Percentiles rank a stretch among this genome's conserved stretches.
Conservation (phyloP, 176 grass and related monocot genomes). For the Bolboschoenus planiculmis region DNA sequence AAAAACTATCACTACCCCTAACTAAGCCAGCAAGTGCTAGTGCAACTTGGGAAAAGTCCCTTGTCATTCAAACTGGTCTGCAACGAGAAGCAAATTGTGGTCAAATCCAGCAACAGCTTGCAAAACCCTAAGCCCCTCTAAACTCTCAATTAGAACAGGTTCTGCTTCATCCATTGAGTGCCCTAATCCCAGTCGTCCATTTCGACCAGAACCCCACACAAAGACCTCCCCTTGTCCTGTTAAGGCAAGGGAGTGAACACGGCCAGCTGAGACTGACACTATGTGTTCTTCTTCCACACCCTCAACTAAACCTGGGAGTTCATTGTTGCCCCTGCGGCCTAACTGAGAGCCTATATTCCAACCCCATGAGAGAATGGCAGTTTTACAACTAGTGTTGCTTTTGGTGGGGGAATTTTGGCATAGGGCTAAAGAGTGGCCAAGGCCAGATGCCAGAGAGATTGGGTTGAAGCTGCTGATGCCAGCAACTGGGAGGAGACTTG, state of each 20-base stretch:
- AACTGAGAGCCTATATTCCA: conserved; percentile 89
- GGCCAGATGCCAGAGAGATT: conserved; percentile 68
- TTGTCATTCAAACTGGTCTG: conserved; percentile 31
- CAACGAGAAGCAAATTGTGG: conserved; percentile 67
- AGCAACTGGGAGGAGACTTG: conserved; percentile 44
- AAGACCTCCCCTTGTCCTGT: conserved; percentile 54
- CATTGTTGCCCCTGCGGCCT: conserved; percentile 48
- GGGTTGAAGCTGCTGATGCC: conserved; percentile 25
- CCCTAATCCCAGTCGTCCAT: conserved; percentile 67
- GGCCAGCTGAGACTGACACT: conserved; percentile 48
- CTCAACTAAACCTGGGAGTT: conserved; percentile 40
- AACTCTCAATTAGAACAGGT: conserved; percentile 51
- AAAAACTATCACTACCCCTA: neutral
- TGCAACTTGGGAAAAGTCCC: neutral
- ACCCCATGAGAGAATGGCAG: conserved; percentile 59
- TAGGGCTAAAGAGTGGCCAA: conserved; percentile 63
- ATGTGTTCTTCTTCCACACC: conserved; percentile 39
- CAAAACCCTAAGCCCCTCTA: conserved; percentile 55
- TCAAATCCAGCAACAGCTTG: conserved; percentile 64
- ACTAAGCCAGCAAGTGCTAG: neutral
- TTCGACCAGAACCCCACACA: conserved; percentile 77
- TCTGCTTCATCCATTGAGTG: conserved; percentile 71
- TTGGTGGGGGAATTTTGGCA: conserved; percentile 13
- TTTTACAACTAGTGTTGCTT: conserved; percentile 26
- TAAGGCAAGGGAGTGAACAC: conserved; percentile 66